These are phyloP conservation scores for Hysterangium stoloniferum DNA, from an alignment of 768 basidiomycete genomes.

Conservation along the genomic window DNA sequence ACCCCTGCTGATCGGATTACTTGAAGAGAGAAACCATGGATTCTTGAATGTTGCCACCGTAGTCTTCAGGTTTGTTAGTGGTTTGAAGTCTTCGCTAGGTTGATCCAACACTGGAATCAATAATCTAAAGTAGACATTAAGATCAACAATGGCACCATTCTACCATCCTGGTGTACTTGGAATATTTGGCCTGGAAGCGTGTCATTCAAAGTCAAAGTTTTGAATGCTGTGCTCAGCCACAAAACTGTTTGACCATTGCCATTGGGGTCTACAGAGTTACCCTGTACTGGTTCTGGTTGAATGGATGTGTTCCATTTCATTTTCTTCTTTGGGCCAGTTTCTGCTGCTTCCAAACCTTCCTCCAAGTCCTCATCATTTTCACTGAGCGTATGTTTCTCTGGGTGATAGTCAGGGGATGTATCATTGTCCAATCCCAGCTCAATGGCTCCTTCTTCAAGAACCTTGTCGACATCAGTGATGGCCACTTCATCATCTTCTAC, in stretches of 20 bases:
- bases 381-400: no score
- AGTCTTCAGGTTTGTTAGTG: slow-evolving; percentile 47
- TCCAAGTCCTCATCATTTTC: no score
- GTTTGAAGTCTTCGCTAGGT: slow-evolving; percentile 48
- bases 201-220: slow-evolving; percentile 53
- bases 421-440: no score
- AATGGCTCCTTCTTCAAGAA: no score
- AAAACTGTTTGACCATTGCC: slow-evolving; percentile 43
- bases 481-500: no score
- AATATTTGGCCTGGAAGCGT: slow-evolving; percentile 54
- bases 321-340: no score
- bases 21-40: slow-evolving; percentile 69
- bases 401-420: no score
- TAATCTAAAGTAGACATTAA: slow-evolving; percentile 35
- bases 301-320: no score
- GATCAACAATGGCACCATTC: not conserved
- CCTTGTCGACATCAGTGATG: no score
- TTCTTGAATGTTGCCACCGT: slow-evolving; percentile 58
- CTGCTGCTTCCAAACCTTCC: no score
- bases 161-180: slow-evolving; percentile 26
- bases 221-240: slow-evolving; percentile 67
- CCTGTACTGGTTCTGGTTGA: no score
- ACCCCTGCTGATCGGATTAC: slow-evolving; percentile 48
- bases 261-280: slow-evolving; percentile 51
- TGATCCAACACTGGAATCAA: slow-evolving; percentile 51